phyloP scores from a whole-genome alignment of 2,329 filamentous ascomycete genomes.

The Pyricularia grisea region DNA sequence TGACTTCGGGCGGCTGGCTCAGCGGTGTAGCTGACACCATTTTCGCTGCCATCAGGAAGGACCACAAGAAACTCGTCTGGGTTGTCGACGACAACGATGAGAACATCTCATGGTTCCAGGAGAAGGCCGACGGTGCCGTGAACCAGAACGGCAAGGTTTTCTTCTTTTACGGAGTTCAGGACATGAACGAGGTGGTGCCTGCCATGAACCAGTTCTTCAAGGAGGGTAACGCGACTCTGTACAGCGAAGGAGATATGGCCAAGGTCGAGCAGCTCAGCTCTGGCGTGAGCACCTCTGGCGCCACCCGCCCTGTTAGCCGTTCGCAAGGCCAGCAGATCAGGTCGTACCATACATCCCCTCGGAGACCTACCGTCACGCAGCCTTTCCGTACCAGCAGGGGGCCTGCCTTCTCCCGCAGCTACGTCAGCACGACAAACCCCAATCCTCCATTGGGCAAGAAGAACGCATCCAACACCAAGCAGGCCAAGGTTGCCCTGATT shows the following conservation, averaged over 20 bases:
- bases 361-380: background rate
- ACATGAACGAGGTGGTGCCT: constrained; percentile 69
- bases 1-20: constrained; percentile 90
- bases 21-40: constrained; percentile 94
- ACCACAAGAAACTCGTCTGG: constrained; percentile 85
- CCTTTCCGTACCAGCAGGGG: constrained; percentile 10
- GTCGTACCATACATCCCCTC: constrained; percentile 5
- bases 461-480: constrained; percentile 73
- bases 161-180: constrained; percentile 91
- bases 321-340: constrained; percentile 5
- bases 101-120: constrained; percentile 96
- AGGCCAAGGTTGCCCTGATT: constrained; percentile 76
- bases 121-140: constrained; percentile 90
- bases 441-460: constrained; percentile 85
- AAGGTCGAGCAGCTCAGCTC: background rate
- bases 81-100: constrained; percentile 95
- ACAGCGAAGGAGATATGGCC: background rate
- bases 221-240: constrained; percentile 74
- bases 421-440: constrained; percentile 65
- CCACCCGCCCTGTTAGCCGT: constrained; percentile 38
- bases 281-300: constrained; percentile 28
- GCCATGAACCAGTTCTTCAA: constrained; percentile 79
- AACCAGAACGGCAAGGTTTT: constrained; percentile 79
- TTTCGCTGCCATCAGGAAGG: constrained; percentile 87
- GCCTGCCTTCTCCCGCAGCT: constrained; percentile 29